Evolutionary conservation across 495 filamentous ascomycete genomes (phyloP).

Genomic region (Hypomontagnella submonticulosa): DNA sequence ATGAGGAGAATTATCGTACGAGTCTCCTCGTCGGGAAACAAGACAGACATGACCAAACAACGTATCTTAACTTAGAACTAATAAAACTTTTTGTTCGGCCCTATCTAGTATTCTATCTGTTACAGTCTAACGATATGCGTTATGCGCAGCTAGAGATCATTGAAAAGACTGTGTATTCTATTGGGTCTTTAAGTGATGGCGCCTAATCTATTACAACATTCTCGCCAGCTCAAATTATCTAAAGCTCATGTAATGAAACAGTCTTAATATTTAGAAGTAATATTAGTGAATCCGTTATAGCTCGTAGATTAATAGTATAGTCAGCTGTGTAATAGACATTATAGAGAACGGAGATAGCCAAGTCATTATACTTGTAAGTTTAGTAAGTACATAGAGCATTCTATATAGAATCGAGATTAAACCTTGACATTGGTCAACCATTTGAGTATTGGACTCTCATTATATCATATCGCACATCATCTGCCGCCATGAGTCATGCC

Average conservation of each 20-base stretch:
- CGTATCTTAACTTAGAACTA: too few species aligned
- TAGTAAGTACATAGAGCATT: neutral
- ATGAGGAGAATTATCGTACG: conserved; percentile 8
- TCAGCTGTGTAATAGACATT: too few species aligned
- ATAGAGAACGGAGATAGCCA: neutral
- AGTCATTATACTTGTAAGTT: neutral
- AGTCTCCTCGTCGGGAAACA: neutral
- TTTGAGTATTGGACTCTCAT: too few species aligned
- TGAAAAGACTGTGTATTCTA: too few species aligned
- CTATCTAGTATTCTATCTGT: conserved; percentile 3
- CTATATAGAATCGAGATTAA: neutral
- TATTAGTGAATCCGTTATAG: too few species aligned
- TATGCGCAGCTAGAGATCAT: conserved; percentile 1
- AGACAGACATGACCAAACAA: neutral
- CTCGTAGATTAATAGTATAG: too few species aligned
- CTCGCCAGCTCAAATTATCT: neutral
- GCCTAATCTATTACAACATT: neutral
- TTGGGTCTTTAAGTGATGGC: neutral
- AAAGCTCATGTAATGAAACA: neutral
- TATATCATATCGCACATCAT: conserved; percentile 10
- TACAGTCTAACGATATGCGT: conserved; percentile 5
- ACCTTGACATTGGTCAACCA: neutral
- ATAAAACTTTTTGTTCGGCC: neutral
- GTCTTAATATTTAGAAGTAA: too few species aligned
- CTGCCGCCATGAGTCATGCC: conserved; percentile 17